These are phyloP conservation scores for Halenospora varia DNA, from an alignment of 495 filamentous ascomycete genomes.

Conservation along the genomic window DNA sequence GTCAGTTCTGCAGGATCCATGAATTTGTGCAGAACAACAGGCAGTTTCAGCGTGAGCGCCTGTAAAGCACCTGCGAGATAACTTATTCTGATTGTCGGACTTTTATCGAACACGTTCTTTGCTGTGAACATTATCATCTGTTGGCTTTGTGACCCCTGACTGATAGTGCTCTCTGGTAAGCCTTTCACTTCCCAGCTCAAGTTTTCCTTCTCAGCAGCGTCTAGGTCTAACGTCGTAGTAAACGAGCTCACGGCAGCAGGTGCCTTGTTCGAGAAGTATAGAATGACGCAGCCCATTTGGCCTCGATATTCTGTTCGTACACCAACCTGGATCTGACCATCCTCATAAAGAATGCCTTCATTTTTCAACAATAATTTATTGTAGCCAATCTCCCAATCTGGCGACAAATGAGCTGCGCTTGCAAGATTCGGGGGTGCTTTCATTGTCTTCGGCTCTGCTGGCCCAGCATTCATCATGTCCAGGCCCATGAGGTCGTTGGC, in stretches of 20 bases:
- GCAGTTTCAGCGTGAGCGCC: conserved; percentile 86
- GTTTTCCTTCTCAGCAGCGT: conserved; percentile 60
- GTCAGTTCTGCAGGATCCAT: conserved; percentile 85
- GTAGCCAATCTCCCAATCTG: conserved; percentile 92
- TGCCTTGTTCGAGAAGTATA: conserved; percentile 94
- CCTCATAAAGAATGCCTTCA: conserved; percentile 92
- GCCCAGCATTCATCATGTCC: conserved; percentile 60
- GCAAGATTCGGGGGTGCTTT: conserved; percentile 74
- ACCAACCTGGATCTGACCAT: conserved; percentile 89
- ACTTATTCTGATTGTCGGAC: conserved; percentile 88
- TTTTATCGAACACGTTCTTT: conserved; percentile 72
- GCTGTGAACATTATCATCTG: conserved; percentile 94
- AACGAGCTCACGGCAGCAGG: conserved; percentile 78
- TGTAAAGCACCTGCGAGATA: conserved; percentile 94
- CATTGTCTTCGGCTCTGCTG: conserved; percentile 50
- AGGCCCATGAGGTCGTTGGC: conserved; percentile 71
- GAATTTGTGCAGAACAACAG: conserved; percentile 87
- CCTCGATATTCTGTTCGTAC: conserved; percentile 90
- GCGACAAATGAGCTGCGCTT: conserved; percentile 85
- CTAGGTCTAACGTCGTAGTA: conserved; percentile 86
- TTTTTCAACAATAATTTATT: conserved; percentile 71
- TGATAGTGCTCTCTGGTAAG: conserved; percentile 79
- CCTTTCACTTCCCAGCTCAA: conserved; percentile 81
- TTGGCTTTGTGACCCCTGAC: conserved; percentile 73
- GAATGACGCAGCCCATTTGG: conserved; percentile 88